Conservation (phyloP, 148 eudicot species). For the Chenopodium album region DNA sequence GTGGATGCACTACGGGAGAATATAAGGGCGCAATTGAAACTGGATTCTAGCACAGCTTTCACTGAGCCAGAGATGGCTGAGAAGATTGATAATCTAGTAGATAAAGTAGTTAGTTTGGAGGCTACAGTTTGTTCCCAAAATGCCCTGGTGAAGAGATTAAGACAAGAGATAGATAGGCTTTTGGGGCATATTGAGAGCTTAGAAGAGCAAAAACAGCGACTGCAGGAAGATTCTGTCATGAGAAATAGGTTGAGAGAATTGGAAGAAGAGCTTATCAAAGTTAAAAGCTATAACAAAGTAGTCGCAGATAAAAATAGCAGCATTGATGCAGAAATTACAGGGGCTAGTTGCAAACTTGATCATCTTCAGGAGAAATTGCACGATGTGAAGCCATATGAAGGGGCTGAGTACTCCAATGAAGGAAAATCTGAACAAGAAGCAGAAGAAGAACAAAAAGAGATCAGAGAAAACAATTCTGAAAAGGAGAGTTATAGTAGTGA, state of each 20-base stretch:
- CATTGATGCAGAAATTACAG: slow-evolving; percentile 38
- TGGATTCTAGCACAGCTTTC: slow-evolving; percentile 34
- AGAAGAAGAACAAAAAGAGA: slow-evolving; percentile 30
- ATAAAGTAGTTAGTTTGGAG: slow-evolving; percentile 54
- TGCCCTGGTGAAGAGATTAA: slow-evolving; percentile 55
- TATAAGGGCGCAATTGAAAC: slow-evolving; percentile 41
- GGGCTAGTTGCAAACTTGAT: slow-evolving; percentile 51
- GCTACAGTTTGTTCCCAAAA: slow-evolving; percentile 54
- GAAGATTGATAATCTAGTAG: slow-evolving; percentile 72
- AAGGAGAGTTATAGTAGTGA: slow-evolving; percentile 20
- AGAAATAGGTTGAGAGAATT: slow-evolving; percentile 45
- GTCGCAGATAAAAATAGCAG: slow-evolving; percentile 38
- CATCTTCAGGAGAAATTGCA: slow-evolving; percentile 55
- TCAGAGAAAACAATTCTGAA: slow-evolving; percentile 24
- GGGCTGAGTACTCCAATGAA: slow-evolving; percentile 32
- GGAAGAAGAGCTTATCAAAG: slow-evolving; percentile 52
- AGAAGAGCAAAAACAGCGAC: slow-evolving; percentile 51
- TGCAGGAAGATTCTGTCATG: slow-evolving; percentile 32
- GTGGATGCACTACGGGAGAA: slow-evolving; percentile 32
- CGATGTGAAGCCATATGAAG: slow-evolving; percentile 53
- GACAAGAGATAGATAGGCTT: slow-evolving; percentile 48
- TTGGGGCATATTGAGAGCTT: slow-evolving; percentile 43
- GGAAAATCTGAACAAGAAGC: slow-evolving; percentile 23
- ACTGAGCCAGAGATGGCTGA: slow-evolving; percentile 66
- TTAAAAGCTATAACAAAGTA: slow-evolving; percentile 40